These are phyloP conservation scores for Mortierella antarctica DNA, from an alignment of 192 early-diverging fungal genomes.

Conservation along the genomic window DNA sequence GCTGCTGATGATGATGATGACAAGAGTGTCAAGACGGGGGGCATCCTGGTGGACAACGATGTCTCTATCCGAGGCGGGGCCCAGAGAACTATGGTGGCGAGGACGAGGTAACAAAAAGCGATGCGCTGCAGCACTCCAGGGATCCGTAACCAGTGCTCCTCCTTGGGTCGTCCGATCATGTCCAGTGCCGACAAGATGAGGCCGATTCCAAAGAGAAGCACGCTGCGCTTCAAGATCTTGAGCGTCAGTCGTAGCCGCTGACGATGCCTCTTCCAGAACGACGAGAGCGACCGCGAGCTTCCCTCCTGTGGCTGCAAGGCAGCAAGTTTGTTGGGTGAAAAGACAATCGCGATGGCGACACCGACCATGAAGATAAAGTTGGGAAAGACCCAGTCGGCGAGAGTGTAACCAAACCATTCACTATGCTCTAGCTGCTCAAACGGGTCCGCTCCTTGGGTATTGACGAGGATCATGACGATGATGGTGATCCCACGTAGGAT, in stretches of 20 bases:
- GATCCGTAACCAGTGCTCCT: conserved; percentile 14
- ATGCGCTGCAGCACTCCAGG: conserved; percentile 62
- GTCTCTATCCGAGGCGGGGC: conserved; percentile 16
- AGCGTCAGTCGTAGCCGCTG: not conserved
- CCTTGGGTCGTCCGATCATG: conserved; percentile 8
- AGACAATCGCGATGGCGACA: conserved; percentile 43
- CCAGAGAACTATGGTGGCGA: conserved; percentile 35
- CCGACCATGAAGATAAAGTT: conserved; percentile 67
- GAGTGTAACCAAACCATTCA: conserved; percentile 59
- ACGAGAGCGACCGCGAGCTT: not conserved
- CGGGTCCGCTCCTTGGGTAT: conserved; percentile 56
- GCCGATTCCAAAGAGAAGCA: conserved; percentile 51
- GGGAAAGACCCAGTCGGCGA: conserved; percentile 66
- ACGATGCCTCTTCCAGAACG: conserved; percentile 4
- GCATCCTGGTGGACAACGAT: not conserved
- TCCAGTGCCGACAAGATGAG: conserved; percentile 34
- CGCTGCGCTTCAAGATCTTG: conserved; percentile 38
- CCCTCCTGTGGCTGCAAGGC: not conserved
- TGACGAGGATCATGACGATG: conserved; percentile 63
- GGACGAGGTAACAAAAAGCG: conserved; percentile 54
- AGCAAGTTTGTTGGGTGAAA: conserved; percentile 11
- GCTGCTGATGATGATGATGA: too few species aligned
- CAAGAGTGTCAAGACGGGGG: too few species aligned
- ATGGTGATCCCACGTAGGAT: conserved; percentile 59
- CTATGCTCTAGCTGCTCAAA: conserved; percentile 50